Evolutionary conservation across 352 stramenopile species (phyloP).

Genomic region (Albugo laibachii): DNA sequence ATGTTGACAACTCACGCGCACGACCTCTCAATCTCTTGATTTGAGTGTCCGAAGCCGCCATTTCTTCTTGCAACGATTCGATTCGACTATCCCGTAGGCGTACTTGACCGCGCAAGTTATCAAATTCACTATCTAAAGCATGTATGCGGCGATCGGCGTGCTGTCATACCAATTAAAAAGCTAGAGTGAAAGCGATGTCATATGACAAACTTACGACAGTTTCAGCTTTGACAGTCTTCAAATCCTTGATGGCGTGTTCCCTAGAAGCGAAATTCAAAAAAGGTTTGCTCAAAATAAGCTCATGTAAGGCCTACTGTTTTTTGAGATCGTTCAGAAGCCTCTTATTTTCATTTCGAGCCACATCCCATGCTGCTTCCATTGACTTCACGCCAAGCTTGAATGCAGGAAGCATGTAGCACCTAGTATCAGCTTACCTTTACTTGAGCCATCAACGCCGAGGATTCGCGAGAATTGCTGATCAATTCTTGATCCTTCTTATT

Average conservation of each 20-base stretch:
- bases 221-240: constrained; percentile 40
- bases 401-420: too few relatives aligned
- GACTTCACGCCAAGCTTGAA: constrained; percentile 13
- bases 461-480: constrained; percentile 38
- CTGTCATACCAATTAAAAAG: constrained; percentile 5
- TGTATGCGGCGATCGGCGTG: constrained; percentile 53
- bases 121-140: constrained; percentile 47
- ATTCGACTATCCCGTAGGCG: constrained; percentile 49
- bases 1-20: constrained; percentile 25
- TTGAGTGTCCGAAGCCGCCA: constrained; percentile 43
- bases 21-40: constrained; percentile 41
- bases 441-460: constrained; percentile 37
- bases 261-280: constrained; percentile 5
- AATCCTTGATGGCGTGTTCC: constrained; percentile 39
- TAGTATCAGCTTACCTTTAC: constrained; percentile 20
- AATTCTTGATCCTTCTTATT: constrained; percentile 21
- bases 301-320: constrained; percentile 25
- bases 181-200: not conserved
- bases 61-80: constrained; percentile 6
- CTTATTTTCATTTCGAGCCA: constrained; percentile 59
- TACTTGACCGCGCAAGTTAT: constrained; percentile 53
- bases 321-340: constrained; percentile 56
- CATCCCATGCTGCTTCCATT: constrained; percentile 60
- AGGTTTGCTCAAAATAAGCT: not conserved
- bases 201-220: constrained; percentile 18